phyloP scores from a whole-genome alignment of 768 basidiomycete species.

The Tulasnella sp. region DNA sequence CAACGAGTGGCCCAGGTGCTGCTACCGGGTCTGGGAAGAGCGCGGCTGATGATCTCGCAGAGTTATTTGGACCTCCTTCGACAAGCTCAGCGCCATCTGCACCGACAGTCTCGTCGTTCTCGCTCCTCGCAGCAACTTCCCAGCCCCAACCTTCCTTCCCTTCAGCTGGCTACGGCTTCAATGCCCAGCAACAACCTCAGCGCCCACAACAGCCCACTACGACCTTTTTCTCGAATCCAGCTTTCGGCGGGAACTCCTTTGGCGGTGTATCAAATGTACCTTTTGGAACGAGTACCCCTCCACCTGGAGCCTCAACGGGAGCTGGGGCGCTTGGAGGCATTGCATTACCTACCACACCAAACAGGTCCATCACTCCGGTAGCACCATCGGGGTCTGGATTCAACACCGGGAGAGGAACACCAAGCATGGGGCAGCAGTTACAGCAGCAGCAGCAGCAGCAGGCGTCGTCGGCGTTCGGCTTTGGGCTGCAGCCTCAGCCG shows the following conservation, averaged over 20 bases:
- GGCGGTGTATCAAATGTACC: background rate
- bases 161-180: constrained; percentile 13
- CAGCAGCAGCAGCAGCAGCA: constrained; percentile 14
- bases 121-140: constrained; percentile 1
- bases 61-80: constrained; percentile 37
- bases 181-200: background rate
- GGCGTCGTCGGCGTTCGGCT: background rate
- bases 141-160: constrained; percentile 14
- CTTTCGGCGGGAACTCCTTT: background rate
- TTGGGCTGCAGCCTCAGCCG: constrained; percentile 25
- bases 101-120: constrained; percentile 17
- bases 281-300: background rate
- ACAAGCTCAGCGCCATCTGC: constrained; percentile 8
- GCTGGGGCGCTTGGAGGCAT: constrained; percentile 12
- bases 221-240: background rate
- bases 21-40: constrained; percentile 16
- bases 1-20: constrained; percentile 11
- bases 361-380: constrained; percentile 15
- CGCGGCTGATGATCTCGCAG: constrained; percentile 44
- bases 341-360: constrained; percentile 16
- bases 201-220: background rate
- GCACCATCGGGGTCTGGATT: constrained; percentile 8
- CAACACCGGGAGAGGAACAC: constrained; percentile 19
- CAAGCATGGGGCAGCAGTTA: constrained; percentile 6
- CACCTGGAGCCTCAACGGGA: background rate